Evolutionary conservation across 2,329 filamentous ascomycete genomes (phyloP), one percentile per base, ranked within the genome.

Genomic region (Calonectria naviculata): DNA sequence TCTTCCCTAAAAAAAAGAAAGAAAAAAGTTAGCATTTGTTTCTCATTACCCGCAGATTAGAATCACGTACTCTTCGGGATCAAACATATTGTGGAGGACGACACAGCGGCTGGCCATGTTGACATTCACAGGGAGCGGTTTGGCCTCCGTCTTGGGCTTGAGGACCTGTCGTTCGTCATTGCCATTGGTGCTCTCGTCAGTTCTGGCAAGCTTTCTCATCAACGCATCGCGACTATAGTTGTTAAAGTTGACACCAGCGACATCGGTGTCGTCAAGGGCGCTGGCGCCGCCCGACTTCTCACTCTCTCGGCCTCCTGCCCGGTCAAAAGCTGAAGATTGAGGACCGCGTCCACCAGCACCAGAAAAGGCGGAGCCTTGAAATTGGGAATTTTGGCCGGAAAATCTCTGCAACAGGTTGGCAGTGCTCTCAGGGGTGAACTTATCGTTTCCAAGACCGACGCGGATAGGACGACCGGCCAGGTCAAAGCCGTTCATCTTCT

Each of bases 401-500:
- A 97, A 97, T 85, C 95, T 95, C 87, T 97, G 95, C 81, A 97
- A 88, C 82, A 97, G 91, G 86, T 94, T 95, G 83, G 95, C 93
- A 85, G 95, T 98, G 85, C 95, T 97, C 87, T 98, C 97, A 81
- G 95, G 94, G 85, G 95, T 98, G 86, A 98, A 98, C 91, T 98
- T 98, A 94, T 99, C 97, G 88, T 98, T 99, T 85, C 97, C 97
- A 87, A 99, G 94, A 85, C 97, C 97, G 84, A 99, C 97, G 82
- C 97, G 95, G 83, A 99, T 98, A 75, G 95, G 95, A 83, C 97
- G 95, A 85, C 95, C 95, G 80, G 97, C 97, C 78, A 99, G 92
- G 85, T 98, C 97, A 86, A 98, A 99, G 75, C 96, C 95, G 85
- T 99, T 99, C 96, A 99, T 98, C 86, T 98, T 98, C 84, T 98